A percentile compares a stretch with the other conserved stretches of the same genome.
These are phyloP conservation scores for Gremmenia infestans DNA, from an alignment of 2,329 filamentous ascomycete genomes.

Conservation along the genomic window DNA sequence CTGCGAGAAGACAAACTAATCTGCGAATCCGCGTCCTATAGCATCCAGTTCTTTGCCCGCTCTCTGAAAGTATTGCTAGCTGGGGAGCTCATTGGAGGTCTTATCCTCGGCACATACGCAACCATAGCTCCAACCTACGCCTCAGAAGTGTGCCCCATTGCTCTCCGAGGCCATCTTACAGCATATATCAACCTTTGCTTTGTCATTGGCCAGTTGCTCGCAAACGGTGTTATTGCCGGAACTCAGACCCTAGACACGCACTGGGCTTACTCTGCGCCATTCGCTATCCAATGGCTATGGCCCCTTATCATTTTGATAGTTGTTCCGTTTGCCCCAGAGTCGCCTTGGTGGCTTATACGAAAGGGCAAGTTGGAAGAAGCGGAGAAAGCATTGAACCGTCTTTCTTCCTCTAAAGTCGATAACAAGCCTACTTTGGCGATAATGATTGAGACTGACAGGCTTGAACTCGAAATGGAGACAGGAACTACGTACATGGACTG, in stretches of 20 bases:
- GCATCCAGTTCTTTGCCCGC: constrained; percentile 43
- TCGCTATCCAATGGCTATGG: constrained; percentile 40
- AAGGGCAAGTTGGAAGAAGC: constrained; percentile 39
- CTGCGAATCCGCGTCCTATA: background rate
- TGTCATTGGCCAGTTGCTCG: constrained; percentile 43
- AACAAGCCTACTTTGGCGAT: constrained; percentile 43
- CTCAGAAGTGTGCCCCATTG: constrained; percentile 48
- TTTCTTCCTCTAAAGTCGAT: constrained; percentile 41
- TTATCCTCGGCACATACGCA: constrained; percentile 33
- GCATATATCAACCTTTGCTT: constrained; percentile 49
- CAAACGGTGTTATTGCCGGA: constrained; percentile 39
- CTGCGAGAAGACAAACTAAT: constrained; percentile 16
- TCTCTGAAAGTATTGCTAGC: constrained; percentile 41
- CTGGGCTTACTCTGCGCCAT: constrained; percentile 20
- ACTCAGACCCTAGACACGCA: constrained; percentile 10
- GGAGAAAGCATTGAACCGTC: constrained; percentile 23
- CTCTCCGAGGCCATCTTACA: constrained; percentile 43
- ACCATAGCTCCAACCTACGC: constrained; percentile 32
- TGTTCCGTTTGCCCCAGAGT: constrained; percentile 41
- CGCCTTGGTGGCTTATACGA: constrained; percentile 44
- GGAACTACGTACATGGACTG: constrained; percentile 45
- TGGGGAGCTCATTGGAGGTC: constrained; percentile 42
- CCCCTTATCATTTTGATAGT: constrained; percentile 39
- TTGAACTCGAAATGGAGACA: constrained; percentile 41
- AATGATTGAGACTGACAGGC: constrained; percentile 50